Evolutionary conservation across 2,329 filamentous ascomycete genomes (phyloP).

Genomic region (Colletotrichum lupini): DNA sequence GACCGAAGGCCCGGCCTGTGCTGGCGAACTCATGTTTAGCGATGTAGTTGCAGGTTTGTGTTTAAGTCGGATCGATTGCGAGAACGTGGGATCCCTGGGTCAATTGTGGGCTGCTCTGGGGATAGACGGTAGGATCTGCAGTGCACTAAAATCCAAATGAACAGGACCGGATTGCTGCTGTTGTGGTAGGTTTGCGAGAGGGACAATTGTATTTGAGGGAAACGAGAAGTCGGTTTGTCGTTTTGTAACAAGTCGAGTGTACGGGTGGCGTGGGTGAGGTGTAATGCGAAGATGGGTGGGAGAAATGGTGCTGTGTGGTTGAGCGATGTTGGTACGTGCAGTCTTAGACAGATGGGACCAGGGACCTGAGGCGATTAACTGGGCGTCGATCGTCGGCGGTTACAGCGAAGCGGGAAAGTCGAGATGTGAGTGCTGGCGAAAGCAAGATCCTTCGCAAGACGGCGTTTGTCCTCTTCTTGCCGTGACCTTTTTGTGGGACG

Average conservation of each 20-base stretch:
- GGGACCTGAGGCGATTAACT: conserved; percentile 11
- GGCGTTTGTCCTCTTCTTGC: conserved; percentile 7
- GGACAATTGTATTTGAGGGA: neutral
- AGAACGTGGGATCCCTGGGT: conserved; percentile 10
- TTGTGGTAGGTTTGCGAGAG: neutral
- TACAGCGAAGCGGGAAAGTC: conserved; percentile 1
- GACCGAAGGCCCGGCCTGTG: conserved; percentile 49
- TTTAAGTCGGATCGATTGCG: neutral
- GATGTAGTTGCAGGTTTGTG: neutral
- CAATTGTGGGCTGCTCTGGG: conserved; percentile 10
- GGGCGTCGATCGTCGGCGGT: conserved; percentile 23
- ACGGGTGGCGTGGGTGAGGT: conserved; percentile 10
- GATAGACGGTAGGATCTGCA: conserved; percentile 8
- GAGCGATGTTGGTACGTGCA: conserved; percentile 18
- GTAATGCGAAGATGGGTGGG: neutral
- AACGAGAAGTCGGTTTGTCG: neutral
- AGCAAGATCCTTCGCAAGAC: conserved; percentile 1
- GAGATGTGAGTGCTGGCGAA: neutral
- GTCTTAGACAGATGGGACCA: conserved; percentile 4
- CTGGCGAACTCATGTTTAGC: conserved; percentile 55
- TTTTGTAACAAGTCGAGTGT: neutral
- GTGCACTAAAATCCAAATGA: conserved; percentile 13
- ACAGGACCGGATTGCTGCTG: conserved; percentile 6
- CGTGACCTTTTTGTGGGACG: conserved; percentile 2
- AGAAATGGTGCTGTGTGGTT: neutral